These are phyloP conservation scores for Simmondsia chinensis DNA, from an alignment of 148 eudicot species.

Conservation along the genomic window DNA sequence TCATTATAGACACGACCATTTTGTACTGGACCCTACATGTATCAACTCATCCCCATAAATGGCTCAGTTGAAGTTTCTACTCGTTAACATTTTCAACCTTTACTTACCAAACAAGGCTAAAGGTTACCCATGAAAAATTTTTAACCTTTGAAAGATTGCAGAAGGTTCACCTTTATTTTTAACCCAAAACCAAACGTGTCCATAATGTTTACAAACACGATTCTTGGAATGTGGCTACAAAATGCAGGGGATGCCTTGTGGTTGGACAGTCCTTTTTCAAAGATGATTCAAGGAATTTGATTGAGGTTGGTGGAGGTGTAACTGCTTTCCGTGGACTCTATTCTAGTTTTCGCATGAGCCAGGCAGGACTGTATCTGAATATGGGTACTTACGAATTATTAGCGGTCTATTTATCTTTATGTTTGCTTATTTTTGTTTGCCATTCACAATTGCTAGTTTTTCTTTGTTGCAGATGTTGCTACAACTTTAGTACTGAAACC, in stretches of 20 bases:
- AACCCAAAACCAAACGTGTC: no score
- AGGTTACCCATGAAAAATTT: no score
- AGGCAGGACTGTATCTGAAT: conserved; percentile 71
- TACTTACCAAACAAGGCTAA: no score
- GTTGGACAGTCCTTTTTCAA: conserved; percentile 78
- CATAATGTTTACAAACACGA: conserved; percentile 1
- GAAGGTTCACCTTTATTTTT: no score
- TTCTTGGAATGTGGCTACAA: conserved; percentile 6
- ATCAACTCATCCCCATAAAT: background rate
- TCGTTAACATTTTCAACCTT: no score
- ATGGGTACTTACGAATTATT: conserved; percentile 37
- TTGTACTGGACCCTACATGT: no score
- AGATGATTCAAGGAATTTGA: conserved; percentile 54
- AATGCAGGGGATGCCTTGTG: conserved; percentile 73
- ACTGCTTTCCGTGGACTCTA: conserved; percentile 60
- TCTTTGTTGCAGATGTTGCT: conserved; percentile 57
- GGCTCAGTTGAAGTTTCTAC: conserved; percentile 4
- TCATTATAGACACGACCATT: no score
- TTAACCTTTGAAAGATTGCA: no score
- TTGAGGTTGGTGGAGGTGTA: conserved; percentile 72
- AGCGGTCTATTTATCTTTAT: background rate
- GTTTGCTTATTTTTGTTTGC: background rate
- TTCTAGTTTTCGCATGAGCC: conserved; percentile 72
- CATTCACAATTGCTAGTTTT: conserved; percentile 3
- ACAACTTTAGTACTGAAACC: conserved; percentile 62